Conservation (phyloP, 108 stramenopile species). For the Cyclotella atomus region DNA sequence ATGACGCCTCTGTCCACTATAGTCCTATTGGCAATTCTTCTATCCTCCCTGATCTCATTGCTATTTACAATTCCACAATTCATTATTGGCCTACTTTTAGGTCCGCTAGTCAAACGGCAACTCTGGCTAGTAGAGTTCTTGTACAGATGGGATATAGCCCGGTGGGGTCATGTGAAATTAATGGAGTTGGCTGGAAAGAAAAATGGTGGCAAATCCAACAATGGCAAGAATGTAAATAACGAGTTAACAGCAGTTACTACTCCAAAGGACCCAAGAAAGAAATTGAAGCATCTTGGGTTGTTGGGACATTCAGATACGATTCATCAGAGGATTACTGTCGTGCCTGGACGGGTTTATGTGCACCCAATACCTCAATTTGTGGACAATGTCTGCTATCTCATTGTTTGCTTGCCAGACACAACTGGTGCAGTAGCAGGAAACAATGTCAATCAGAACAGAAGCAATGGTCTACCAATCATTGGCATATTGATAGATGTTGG, state of each 20-base stretch:
- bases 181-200: no score
- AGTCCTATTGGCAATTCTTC: conserved; percentile 50
- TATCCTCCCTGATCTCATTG: conserved; percentile 53
- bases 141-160: conserved; percentile 64
- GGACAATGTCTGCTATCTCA: conserved; percentile 79
- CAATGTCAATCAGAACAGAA: no score
- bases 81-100: conserved; percentile 64
- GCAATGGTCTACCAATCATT: conserved; percentile 51
- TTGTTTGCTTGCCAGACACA: conserved; percentile 64
- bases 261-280: conserved; percentile 43
- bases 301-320: conserved; percentile 72
- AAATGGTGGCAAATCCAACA: conserved; percentile 17
- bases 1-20: conserved; percentile 68
- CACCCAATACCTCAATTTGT: conserved; percentile 75
- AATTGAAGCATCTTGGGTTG: conserved; percentile 6
- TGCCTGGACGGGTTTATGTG: conserved; percentile 71
- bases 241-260: background rate
- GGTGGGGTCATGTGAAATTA: conserved; percentile 73
- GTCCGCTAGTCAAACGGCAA: conserved; percentile 55
- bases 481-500: conserved; percentile 78
- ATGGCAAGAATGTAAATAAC: background rate
- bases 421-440: background rate
- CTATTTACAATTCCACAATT: conserved; percentile 64
- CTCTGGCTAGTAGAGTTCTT: conserved; percentile 80
- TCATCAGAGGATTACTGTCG: conserved; percentile 71